Evolutionary conservation across 345 rosid species (phyloP).

Genomic region (Euphorbia pulcherrima): DNA sequence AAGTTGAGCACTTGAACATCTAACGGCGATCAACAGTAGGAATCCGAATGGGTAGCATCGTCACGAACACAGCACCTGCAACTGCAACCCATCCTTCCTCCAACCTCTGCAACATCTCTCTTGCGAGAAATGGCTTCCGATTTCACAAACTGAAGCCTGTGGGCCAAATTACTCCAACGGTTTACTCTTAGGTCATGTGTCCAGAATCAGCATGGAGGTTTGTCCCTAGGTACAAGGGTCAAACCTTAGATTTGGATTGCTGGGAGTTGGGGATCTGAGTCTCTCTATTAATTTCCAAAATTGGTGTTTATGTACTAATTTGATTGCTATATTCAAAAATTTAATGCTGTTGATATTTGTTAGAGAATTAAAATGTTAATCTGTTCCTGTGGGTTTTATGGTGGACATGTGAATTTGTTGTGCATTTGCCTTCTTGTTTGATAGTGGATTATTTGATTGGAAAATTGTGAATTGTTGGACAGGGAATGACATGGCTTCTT

Average conservation of each 20-base stretch:
- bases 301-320: neutral
- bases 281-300: neutral
- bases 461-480: conserved; percentile 18
- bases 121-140: neutral
- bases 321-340: neutral
- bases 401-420: neutral
- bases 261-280: conserved; percentile 8
- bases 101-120: neutral
- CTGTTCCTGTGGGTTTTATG: neutral
- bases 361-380: neutral
- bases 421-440: neutral
- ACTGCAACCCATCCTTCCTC: neutral
- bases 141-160: neutral
- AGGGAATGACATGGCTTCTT: conserved; percentile 98
- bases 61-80: neutral
- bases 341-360: neutral
- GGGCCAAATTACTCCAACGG: neutral
- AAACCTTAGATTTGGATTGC: neutral
- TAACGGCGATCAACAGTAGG: neutral
- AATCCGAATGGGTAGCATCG: neutral
- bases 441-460: conserved; percentile 8
- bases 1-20: neutral
- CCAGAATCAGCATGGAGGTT: conserved; percentile 4
- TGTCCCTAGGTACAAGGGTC: neutral
- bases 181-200: conserved; percentile 8